Evolutionary conservation across 106 monocot genomes (phyloP).

Genomic region (Posidonia australis): DNA sequence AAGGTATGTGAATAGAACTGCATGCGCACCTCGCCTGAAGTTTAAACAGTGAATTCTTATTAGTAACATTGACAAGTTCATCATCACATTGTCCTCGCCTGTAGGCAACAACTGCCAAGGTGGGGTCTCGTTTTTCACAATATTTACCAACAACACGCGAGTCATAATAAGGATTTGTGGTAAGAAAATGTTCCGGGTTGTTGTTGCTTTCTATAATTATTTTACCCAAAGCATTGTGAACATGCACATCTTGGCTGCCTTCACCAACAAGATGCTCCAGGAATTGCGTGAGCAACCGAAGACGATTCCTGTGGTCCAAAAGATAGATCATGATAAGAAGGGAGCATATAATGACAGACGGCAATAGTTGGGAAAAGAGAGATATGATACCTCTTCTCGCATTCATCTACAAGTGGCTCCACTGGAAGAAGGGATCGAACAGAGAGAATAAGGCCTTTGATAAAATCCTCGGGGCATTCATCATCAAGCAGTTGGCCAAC

Average conservation of each 20-base stretch:
- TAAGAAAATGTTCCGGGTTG: conserved; percentile 96
- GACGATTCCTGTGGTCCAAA: conserved; percentile 55
- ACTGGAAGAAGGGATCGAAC: conserved; percentile 96
- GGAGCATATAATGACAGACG: not conserved
- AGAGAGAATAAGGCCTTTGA: conserved; percentile 92
- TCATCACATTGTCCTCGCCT: conserved; percentile 97
- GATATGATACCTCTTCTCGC: conserved; percentile 73
- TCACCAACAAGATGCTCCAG: conserved; percentile 98
- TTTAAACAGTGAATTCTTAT: conserved; percentile 93
- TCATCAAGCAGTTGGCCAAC: conserved; percentile 92
- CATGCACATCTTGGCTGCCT: conserved; percentile 99
- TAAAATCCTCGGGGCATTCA: conserved; percentile 97
- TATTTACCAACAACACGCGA: conserved; percentile 99
- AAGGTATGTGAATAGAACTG: no score
- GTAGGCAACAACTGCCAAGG: conserved; percentile 95
- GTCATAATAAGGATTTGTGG: conserved; percentile 96
- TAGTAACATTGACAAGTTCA: conserved; percentile 91
- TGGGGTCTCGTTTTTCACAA: conserved; percentile 96
- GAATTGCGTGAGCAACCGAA: conserved; percentile 83
- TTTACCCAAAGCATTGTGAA: conserved; percentile 95
- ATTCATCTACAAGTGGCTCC: conserved; percentile 95
- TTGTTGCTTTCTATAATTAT: conserved; percentile 98
- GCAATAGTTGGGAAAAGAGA: not conserved
- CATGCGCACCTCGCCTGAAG: conserved; percentile 72
- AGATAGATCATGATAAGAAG: not conserved